phyloP scores from a whole-genome alignment of 805 yeast genomes.

The Candida krabiensis region DNA sequence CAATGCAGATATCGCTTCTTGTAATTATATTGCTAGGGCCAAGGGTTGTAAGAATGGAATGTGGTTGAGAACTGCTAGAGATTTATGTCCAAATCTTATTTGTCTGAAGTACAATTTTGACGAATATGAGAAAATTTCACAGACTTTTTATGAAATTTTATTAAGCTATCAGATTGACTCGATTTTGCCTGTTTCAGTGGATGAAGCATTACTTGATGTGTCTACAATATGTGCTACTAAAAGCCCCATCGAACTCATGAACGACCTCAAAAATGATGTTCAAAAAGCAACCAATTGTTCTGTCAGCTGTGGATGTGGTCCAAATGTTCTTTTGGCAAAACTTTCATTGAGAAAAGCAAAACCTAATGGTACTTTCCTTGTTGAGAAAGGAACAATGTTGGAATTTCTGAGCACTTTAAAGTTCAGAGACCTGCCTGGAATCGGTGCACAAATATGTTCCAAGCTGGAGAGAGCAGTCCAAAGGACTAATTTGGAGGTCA shows the following conservation, averaged over 20 bases:
- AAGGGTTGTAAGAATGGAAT: conserved; percentile 82
- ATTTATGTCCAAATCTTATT: conserved; percentile 59
- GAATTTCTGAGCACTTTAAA: conserved; percentile 38
- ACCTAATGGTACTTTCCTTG: conserved; percentile 63
- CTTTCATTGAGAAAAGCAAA: conserved; percentile 73
- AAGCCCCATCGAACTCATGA: conserved; percentile 30
- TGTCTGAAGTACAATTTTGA: conserved; percentile 73
- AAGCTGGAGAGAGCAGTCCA: conserved; percentile 43
- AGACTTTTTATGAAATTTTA: conserved; percentile 61
- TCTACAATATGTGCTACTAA: conserved; percentile 24
- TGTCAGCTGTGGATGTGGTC: conserved; percentile 78
- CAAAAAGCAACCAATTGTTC: conserved; percentile 52
- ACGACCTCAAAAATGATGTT: conserved; percentile 41
- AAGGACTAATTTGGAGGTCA: conserved; percentile 31
- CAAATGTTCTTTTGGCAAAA: conserved; percentile 75
- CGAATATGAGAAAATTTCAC: conserved; percentile 66
- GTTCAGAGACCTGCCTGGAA: conserved; percentile 57
- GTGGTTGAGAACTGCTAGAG: conserved; percentile 76
- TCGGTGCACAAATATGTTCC: conserved; percentile 51
- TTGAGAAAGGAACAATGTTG: conserved; percentile 31
- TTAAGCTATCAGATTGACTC: conserved; percentile 43
- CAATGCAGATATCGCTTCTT: conserved; percentile 83
- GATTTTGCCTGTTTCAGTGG: conserved; percentile 84
- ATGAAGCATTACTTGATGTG: conserved; percentile 83
- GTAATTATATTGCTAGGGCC: conserved; percentile 85